Evolutionary conservation across 169 alveolate genomes (phyloP), one percentile per base, ranked within the genome.

Genomic region (Plasmodium adleri): DNA sequence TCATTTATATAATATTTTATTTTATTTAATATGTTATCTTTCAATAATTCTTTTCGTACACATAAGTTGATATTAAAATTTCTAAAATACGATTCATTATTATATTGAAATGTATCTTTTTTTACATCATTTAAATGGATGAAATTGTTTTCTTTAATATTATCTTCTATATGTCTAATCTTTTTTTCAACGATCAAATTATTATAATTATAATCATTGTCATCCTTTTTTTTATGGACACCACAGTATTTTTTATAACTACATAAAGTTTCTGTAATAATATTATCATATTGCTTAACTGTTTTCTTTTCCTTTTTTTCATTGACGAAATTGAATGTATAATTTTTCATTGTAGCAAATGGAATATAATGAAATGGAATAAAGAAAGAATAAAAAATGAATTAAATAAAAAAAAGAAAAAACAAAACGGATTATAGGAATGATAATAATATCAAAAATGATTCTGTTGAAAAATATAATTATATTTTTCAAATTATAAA

Each of bases 221-320:
- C 2, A 2, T 49, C 64, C 7, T 39, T 39, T 39, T 39, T 39
- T 59, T 71, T 71, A 59, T 58, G 26, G 32, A 59, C 17, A n/a
- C 59, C 24, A 66, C 71, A 39, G 3, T 50, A 28, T n/a, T 68
- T 76, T 39, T 64, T 76, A 49, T 76, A 76, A 39, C 50, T 58
- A 45, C 13, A 6, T 58, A 76, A 50, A 7, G 89, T 67, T 24
- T 63, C 74, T 39, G 60, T 13, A 6, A 76, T 58, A 39, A 64
- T 43, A 58, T 58, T 28, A 59, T 76, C 89, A 58, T 63, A 76
- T 9, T 76, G 76, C 3, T 76, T 76, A 26, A 15, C 15, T 32
- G 58, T 20, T 32, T 39, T 74, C 54, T 39, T 74, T 59, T 39
- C 73, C 13, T 43, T 74, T 59, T 74, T 59, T 43, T 20, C 73